Conservation (phyloP, 345 rosid genomes). For the Hirschfeldia incana region DNA sequence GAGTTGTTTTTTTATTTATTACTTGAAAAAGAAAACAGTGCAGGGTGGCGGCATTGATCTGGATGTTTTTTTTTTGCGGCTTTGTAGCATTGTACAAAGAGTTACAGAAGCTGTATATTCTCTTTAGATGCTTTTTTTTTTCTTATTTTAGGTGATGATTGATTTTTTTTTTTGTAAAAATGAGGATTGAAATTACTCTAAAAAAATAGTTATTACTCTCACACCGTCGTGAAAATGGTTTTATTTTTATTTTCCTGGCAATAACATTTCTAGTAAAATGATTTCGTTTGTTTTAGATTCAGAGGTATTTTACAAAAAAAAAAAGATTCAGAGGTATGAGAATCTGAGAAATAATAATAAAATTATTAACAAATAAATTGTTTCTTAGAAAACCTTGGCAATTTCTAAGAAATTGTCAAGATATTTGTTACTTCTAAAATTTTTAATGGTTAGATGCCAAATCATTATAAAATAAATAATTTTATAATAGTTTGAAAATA, state of each 20-base stretch:
- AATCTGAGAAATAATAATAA: no score
- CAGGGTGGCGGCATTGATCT: conserved; percentile 25
- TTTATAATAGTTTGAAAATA: no score
- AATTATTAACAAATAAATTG: no score
- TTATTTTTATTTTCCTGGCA: not conserved
- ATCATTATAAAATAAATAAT: no score
- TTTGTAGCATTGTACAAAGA: not conserved
- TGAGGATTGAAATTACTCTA: not conserved
- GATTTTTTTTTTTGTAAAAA: no score
- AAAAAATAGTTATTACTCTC: not conserved
- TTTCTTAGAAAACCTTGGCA: no score
- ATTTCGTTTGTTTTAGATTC: no score
- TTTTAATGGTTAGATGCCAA: no score
- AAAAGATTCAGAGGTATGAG: no score
- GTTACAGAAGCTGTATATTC: not conserved
- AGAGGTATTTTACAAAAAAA: no score
- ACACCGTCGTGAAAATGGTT: not conserved
- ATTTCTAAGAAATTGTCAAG: no score
- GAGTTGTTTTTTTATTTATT: not conserved
- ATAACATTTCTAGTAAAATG: not conserved
- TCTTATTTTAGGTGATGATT: not conserved
- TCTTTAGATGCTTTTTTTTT: not conserved
- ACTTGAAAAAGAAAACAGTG: not conserved
- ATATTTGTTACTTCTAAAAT: no score
- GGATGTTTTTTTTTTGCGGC: not conserved